phyloP scores from a whole-genome alignment of 2,329 filamentous ascomycete genomes.

The Apiospora arundinis region DNA sequence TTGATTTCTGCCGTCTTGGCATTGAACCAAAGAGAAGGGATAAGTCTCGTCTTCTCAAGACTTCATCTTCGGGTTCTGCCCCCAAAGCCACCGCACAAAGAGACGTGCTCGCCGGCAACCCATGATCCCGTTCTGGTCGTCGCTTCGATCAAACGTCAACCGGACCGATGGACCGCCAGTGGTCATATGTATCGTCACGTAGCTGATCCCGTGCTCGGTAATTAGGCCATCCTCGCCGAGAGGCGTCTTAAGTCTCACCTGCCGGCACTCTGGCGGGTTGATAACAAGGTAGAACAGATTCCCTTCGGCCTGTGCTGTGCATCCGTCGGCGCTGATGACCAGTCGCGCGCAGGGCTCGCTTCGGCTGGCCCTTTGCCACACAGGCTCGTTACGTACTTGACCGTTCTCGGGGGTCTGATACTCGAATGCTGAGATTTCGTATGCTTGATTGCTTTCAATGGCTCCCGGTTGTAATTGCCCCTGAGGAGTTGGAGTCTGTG shows the following conservation, averaged over 20 bases:
- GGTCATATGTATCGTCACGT: neutral
- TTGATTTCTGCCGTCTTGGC: too few relatives aligned
- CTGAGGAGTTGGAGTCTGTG: neutral
- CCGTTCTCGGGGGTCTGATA: neutral
- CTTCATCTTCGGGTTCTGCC: conserved; percentile 27
- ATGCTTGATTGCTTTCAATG: neutral
- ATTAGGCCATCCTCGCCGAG: neutral
- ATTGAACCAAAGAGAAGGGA: too few relatives aligned
- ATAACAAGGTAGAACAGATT: neutral
- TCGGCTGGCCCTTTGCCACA: conserved; percentile 4
- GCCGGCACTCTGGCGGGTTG: neutral
- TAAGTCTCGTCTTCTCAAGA: neutral
- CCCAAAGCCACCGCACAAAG: conserved; percentile 35
- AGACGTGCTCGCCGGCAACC: conserved; percentile 30
- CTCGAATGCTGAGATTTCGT: neutral
- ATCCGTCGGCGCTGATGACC: neutral
- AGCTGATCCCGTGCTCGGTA: neutral
- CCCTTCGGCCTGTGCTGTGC: neutral
- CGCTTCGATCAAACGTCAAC: conserved; percentile 30
- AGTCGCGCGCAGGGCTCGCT: conserved; percentile 9
- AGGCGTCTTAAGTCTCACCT: neutral
- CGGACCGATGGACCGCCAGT: conserved; percentile 22
- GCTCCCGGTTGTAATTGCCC: neutral
- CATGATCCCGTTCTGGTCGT: conserved; percentile 27
- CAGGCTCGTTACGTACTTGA: neutral